Evolutionary conservation across 2,329 filamentous ascomycete genomes (phyloP).

Genomic region (Dendrostoma leiphaemia): DNA sequence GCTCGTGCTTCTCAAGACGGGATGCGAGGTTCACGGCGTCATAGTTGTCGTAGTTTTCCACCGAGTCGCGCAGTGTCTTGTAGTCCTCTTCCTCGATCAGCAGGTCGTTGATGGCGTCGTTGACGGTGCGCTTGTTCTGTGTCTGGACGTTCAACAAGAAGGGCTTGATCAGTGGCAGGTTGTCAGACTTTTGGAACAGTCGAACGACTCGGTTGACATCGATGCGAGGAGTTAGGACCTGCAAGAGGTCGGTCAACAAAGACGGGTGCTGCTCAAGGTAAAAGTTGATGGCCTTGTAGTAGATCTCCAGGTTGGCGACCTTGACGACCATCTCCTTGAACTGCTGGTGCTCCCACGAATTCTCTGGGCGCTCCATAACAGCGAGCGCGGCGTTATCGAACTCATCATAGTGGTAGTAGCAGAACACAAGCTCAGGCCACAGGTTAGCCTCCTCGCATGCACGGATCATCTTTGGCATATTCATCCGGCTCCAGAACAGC

Average conservation of each 20-base stretch:
- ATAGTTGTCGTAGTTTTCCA: slow-evolving; percentile 99
- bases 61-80: slow-evolving; percentile 96
- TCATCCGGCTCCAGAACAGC: slow-evolving; percentile 97
- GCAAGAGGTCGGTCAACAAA: slow-evolving; percentile 90
- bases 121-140: slow-evolving; percentile 98
- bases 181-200: slow-evolving; percentile 98
- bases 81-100: slow-evolving; percentile 99
- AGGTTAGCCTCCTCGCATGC: slow-evolving; percentile 92
- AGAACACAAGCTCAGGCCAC: slow-evolving; percentile 97
- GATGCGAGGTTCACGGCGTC: slow-evolving; percentile 90
- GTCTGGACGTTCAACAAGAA: slow-evolving; percentile 95
- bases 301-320: slow-evolving; percentile 97
- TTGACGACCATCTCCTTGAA: slow-evolving; percentile 99
- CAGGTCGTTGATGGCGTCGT: slow-evolving; percentile 96
- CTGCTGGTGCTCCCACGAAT: slow-evolving; percentile 98
- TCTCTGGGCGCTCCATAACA: slow-evolving; percentile 96
- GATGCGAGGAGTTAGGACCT: slow-evolving; percentile 86
- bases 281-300: slow-evolving; percentile 95
- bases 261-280: slow-evolving; percentile 97
- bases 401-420: slow-evolving; percentile 98
- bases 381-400: slow-evolving; percentile 95
- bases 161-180: slow-evolving; percentile 96
- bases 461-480: slow-evolving; percentile 94
- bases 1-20: slow-evolving; percentile 92
- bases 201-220: slow-evolving; percentile 99